Evolutionary conservation across 1,284 basidiomycete species (phyloP).

Genomic region (Porodaedalea pini): DNA sequence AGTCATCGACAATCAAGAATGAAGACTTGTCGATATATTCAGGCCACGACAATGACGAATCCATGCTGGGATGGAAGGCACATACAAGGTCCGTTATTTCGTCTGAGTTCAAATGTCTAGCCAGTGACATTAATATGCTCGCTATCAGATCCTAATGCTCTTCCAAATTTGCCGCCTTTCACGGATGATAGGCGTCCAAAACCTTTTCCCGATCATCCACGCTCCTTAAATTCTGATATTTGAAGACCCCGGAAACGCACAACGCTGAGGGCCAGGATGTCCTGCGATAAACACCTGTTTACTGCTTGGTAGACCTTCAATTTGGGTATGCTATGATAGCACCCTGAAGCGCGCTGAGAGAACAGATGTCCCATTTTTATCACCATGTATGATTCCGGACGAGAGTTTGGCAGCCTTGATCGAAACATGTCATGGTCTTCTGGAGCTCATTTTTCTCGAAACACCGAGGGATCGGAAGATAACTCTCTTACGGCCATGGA

Average conservation of each 20-base stretch:
- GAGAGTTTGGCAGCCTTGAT: not conserved
- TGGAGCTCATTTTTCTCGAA: not conserved
- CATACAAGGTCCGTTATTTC: too few relatives aligned
- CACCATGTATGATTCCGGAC: not conserved
- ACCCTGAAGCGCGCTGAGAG: not conserved
- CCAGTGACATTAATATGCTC: not conserved
- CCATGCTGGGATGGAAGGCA: too few relatives aligned
- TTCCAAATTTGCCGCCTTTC: slow-evolving; percentile 1
- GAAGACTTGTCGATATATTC: too few relatives aligned
- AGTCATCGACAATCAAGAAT: too few relatives aligned
- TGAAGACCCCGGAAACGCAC: not conserved
- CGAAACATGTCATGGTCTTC: not conserved
- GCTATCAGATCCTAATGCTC: not conserved
- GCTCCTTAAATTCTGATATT: not conserved
- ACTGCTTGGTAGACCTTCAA: not conserved
- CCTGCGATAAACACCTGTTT: not conserved
- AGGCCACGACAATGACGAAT: too few relatives aligned
- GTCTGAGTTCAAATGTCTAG: not conserved
- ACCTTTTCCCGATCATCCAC: not conserved
- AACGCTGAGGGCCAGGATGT: not conserved
- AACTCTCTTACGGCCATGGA: not conserved
- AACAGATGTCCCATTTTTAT: not conserved
- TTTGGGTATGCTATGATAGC: not conserved
- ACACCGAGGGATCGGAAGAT: not conserved
- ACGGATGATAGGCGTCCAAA: not conserved